phyloP scores from a whole-genome alignment of 495 filamentous ascomycete genomes.

The Talaromyces liani region DNA sequence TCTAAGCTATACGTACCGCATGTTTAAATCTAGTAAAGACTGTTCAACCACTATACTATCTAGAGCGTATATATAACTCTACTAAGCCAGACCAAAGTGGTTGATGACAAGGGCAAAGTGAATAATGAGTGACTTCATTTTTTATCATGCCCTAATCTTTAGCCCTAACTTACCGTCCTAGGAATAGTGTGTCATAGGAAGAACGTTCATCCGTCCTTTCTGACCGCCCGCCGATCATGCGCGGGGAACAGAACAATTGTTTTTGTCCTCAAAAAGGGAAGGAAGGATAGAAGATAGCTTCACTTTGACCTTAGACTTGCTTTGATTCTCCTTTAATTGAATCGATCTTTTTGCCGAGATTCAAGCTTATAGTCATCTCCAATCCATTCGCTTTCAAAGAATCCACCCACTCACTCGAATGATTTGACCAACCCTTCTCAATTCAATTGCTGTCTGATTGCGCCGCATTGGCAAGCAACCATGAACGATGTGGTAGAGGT shows the following conservation, averaged over 20 bases:
- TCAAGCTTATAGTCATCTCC: not conserved
- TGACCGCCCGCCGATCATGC: constrained; percentile 9
- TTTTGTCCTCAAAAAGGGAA: not conserved
- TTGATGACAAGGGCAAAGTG: not conserved
- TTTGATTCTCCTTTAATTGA: not conserved
- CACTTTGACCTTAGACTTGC: not conserved
- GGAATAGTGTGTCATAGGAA: not conserved
- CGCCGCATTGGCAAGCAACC: not conserved
- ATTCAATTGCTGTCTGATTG: not conserved
- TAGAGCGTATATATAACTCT: too few species aligned
- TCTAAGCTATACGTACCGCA: too few species aligned
- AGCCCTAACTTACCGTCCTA: constrained; percentile 3
- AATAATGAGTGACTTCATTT: constrained; percentile 2
- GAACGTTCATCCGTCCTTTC: not conserved
- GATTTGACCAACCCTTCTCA: not conserved
- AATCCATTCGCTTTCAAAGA: not conserved
- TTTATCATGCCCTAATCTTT: not conserved
- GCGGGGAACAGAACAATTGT: constrained; percentile 9
- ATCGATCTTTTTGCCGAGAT: not conserved
- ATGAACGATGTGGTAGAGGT: constrained; percentile 46
- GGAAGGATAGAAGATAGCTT: not conserved
- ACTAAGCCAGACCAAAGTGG: not conserved
- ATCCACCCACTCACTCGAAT: not conserved
- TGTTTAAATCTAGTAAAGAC: too few species aligned
- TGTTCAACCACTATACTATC: too few species aligned